These are phyloP conservation scores for Gnetum montanum DNA, from an alignment of 75 land plant genomes.

Conservation along the genomic window DNA sequence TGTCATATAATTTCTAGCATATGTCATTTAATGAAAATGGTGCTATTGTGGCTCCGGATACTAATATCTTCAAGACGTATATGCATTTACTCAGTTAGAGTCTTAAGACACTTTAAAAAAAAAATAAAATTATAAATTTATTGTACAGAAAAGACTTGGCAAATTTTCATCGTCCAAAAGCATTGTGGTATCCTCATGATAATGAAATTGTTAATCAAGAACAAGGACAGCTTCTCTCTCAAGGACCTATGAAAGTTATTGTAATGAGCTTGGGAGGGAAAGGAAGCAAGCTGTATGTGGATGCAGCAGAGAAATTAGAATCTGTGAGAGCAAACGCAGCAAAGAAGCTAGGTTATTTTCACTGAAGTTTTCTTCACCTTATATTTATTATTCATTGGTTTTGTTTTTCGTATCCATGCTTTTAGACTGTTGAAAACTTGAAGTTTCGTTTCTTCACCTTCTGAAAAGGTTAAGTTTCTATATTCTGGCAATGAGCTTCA, in stretches of 20 bases:
- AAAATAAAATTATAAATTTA: too few species aligned
- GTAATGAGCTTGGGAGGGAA: slow-evolving; percentile 88
- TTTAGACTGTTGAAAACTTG: too few species aligned
- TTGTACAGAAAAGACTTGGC: slow-evolving; percentile 91
- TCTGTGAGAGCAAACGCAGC: slow-evolving; percentile 71
- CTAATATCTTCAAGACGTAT: not conserved
- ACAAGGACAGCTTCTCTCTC: slow-evolving; percentile 54
- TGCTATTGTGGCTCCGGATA: not conserved
- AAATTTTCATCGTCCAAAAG: slow-evolving; percentile 97
- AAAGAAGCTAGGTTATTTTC: slow-evolving; percentile 74
- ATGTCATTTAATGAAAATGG: too few species aligned
- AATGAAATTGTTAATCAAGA: slow-evolving; percentile 84
- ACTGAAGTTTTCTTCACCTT: not conserved
- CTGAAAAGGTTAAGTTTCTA: slow-evolving; percentile 68
- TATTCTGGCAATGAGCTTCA: slow-evolving; percentile 81
- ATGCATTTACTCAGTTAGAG: too few species aligned
- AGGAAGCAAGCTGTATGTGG: slow-evolving; percentile 74
- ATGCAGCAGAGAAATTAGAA: slow-evolving; percentile 72
- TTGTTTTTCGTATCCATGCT: too few species aligned
- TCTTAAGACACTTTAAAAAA: not conserved
- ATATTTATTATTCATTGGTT: not conserved
- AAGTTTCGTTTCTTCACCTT: too few species aligned
- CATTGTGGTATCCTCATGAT: slow-evolving; percentile 94
- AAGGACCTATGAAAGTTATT: slow-evolving; percentile 85
- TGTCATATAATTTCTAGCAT: too few species aligned